Percentiles rank a stretch among this genome's conserved stretches.
Conservation (phyloP, 2,329 filamentous ascomycete genomes). For the Cladobotryum mycophilum region DNA sequence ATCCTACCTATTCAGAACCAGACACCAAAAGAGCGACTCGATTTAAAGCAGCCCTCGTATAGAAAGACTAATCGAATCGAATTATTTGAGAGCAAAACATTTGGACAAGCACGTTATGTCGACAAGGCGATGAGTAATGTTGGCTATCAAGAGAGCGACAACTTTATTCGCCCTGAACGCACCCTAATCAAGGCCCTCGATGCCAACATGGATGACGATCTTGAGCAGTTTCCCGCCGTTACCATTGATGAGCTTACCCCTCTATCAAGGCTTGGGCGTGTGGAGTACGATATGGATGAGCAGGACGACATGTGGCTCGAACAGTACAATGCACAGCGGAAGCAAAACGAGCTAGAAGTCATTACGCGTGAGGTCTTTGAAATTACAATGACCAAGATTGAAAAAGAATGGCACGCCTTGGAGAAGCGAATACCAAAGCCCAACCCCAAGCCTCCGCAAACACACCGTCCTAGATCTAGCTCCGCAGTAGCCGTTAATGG, state of each 20-base stretch:
- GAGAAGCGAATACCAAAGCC: conserved; percentile 97
- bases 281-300: conserved; percentile 99
- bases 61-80: conserved; percentile 73
- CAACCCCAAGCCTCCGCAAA: conserved; percentile 92
- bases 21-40: conserved; percentile 73
- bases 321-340: conserved; percentile 71
- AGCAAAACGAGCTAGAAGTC: conserved; percentile 65
- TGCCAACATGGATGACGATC: conserved; percentile 53
- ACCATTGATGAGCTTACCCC: conserved; percentile 25
- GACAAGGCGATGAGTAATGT: conserved; percentile 95
- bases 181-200: conserved; percentile 62
- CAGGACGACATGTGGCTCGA: conserved; percentile 97
- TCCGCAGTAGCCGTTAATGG: conserved; percentile 94
- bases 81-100: conserved; percentile 75
- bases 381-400: conserved; percentile 96
- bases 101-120: conserved; percentile 83
- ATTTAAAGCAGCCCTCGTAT: conserved; percentile 69
- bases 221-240: conserved; percentile 35
- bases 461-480: conserved; percentile 84
- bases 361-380: conserved; percentile 95
- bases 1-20: conserved; percentile 73
- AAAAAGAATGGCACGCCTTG: conserved; percentile 95
- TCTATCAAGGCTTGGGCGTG: conserved; percentile 58
- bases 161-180: conserved; percentile 72
- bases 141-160: conserved; percentile 91